These are phyloP conservation scores for Sphagnum magellanicum DNA, from an alignment of 228 moss, liverwort and hornwort genomes.

Conservation along the genomic window DNA sequence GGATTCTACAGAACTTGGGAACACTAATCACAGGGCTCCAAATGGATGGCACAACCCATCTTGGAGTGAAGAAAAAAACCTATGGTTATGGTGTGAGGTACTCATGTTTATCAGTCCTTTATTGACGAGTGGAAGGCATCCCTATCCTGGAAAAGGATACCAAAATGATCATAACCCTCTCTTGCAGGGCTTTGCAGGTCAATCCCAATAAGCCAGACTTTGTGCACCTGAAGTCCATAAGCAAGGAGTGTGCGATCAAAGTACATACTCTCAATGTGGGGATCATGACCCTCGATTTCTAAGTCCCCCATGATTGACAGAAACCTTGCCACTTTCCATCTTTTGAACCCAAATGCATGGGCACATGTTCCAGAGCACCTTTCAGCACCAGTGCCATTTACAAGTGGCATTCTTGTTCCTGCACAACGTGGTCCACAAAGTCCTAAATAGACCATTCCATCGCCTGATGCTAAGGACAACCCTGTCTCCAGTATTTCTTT, in stretches of 20 bases:
- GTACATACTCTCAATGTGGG: conserved; percentile 14
- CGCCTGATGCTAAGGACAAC: conserved; percentile 33
- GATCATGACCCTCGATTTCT: background rate
- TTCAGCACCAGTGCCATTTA: conserved; percentile 15
- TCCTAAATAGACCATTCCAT: conserved; percentile 46
- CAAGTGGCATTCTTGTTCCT: conserved; percentile 8
- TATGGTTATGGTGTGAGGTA: no score
- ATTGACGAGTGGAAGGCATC: conserved; percentile 36
- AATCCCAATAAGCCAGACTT: conserved; percentile 45
- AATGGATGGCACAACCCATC: no score
- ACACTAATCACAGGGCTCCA: no score
- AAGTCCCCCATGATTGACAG: conserved; percentile 24
- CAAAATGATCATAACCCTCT: conserved; percentile 20
- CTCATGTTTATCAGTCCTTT: background rate
- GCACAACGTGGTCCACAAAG: conserved; percentile 37
- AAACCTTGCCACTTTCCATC: conserved; percentile 29
- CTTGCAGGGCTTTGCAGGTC: conserved; percentile 29
- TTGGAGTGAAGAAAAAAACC: no score
- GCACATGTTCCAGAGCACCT: conserved; percentile 44
- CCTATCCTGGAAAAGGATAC: conserved; percentile 49
- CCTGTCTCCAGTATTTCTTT: conserved; percentile 20
- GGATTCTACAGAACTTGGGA: no score
- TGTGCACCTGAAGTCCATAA: conserved; percentile 42
- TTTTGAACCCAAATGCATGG: conserved; percentile 54
- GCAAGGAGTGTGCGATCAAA: conserved; percentile 41